Base-by-base conservation (phyloP, 140 eudicot species). In the Eryngium alpinum region DNA sequence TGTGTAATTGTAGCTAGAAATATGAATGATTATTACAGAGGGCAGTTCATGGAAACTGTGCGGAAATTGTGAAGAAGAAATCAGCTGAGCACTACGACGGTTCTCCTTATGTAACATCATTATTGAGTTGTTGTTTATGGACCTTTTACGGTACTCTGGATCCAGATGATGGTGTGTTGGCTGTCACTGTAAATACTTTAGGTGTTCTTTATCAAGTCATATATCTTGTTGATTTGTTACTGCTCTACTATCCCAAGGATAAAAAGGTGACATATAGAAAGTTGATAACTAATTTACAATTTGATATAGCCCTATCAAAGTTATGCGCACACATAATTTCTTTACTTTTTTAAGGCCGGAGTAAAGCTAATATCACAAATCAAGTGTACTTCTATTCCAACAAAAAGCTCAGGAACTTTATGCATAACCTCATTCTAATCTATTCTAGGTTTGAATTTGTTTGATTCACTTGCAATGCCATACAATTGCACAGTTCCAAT, bases 71-170 rank as follows among this genome's bases (percentile, higher is more conserved):
- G 88, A 87, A 85, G 87, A 88, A 84, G 81, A 90, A 90, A 87
- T 89, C 90, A 6, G 81, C 93, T 14, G 95, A 90, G 80, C 86
- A 89, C 72, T 92, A 88, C 79, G 88, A 92, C 43, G 97, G 97
- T 52, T 83, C 91, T 44, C 97, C 97, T 56, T 92, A 92, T 76
- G 83, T 92, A 24, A 86, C 91, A 14, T 88, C 95, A 4, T 80
- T 92, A 17, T 81, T 90, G 83, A 90, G 95, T 83, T 87, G 96
- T 60, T 83, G 93, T 80, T 73, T 92, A 79, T 90, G 95, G 97
- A 86, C 91, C 52, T 87, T 90, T 81, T 92, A 92, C 11, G 97
- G 97, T 16, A 63, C 83, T 51, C 91, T 92, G 56, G 91, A 92
- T 73, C 95, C 93, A 0, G 89, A 85, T 76, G 95, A 89, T 77